Base-by-base conservation (phyloP, 163 green algal genomes). In the Coccomyxa subellipsoidea region DNA sequence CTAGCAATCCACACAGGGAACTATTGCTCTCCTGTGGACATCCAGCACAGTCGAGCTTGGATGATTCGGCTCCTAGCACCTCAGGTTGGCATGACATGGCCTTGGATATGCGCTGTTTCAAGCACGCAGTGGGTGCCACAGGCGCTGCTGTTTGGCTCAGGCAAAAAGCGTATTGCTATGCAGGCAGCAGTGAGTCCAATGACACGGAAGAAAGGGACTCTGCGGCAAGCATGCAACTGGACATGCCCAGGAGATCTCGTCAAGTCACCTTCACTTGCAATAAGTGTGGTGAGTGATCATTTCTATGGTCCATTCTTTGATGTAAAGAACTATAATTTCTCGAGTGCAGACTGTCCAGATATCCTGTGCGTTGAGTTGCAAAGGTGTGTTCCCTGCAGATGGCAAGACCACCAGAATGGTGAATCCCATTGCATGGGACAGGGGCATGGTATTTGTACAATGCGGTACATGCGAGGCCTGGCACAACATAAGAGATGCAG, bases 181-280 rank as follows among this genome's bases (percentile, higher is more conserved):
- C 47, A 59, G 47, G 47, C 47, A 59, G 47, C 5, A 59, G 23
- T 18, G 23, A 12, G 21, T 59, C 47, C 23, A 7, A 59, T 59
- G 47, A 59, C 47, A 8, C 15, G 23, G 47, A 59, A 6, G 47
- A 59, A 59, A 18, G 5, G 47, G 47, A 59, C 47, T 27, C 47
- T 59, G 47, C 1, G 47, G 47, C 47, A 59, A 34, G 6, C 18
- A 40, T 80, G 21, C 38, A 80, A 37, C 39, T 80, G 29, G 37
- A 25, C 9, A 59, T 80, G 38, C 76, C 76, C 31, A 35, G 76
- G 76, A 38, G 76, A 36, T 80, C 76, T 36, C 38, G 76, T 7
- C 86, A 91, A 66, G 91, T 94, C 27, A 86, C 92, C 25, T 94
- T 94, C 77, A 93, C 87, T 0, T 94, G 91, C 84, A 90, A 94